Conservation (phyloP, 2,329 filamentous ascomycete species). For the Seiridium cupressi region DNA sequence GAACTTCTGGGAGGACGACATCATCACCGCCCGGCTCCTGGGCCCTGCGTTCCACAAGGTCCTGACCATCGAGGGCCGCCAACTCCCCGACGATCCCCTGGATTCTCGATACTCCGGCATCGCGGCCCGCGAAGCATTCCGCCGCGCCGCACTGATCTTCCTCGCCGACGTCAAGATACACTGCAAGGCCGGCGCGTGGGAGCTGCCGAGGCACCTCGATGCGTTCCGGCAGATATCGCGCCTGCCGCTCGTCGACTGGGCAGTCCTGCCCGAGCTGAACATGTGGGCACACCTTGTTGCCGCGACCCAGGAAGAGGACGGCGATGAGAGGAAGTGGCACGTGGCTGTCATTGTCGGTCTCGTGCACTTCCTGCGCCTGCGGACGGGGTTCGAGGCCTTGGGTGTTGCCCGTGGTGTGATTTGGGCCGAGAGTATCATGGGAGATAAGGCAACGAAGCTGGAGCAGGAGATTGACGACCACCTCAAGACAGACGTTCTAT, state of each 20-base stretch:
- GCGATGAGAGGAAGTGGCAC: constrained; percentile 19
- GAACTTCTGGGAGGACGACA: constrained; percentile 23
- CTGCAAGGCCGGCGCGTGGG: constrained; percentile 18
- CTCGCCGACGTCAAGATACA: constrained; percentile 20
- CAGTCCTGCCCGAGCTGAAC: constrained; percentile 24
- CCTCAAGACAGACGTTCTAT: background rate
- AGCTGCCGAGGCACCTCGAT: constrained; percentile 20
- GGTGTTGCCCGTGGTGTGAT: constrained; percentile 22
- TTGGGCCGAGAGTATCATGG: constrained; percentile 22
- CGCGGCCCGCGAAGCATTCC: constrained; percentile 23
- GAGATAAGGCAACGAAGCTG: constrained; percentile 17
- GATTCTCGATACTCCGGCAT: constrained; percentile 17
- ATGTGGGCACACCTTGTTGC: constrained; percentile 24
- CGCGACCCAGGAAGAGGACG: constrained; percentile 22
- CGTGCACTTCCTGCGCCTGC: constrained; percentile 19
- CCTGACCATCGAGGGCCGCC: constrained; percentile 20
- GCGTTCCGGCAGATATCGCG: constrained; percentile 25
- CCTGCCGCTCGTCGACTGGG: constrained; percentile 23
- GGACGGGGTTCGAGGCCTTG: constrained; percentile 17
- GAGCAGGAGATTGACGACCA: constrained; percentile 17
- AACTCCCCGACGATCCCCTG: constrained; percentile 16
- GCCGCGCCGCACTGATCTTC: constrained; percentile 22
- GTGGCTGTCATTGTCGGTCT: constrained; percentile 21
- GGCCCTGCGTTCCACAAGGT: constrained; percentile 22
- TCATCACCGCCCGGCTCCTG: constrained; percentile 19